These are phyloP conservation scores for Lentinula novae-zelandiae DNA, from an alignment of 1,284 basidiomycete genomes.

Conservation along the genomic window DNA sequence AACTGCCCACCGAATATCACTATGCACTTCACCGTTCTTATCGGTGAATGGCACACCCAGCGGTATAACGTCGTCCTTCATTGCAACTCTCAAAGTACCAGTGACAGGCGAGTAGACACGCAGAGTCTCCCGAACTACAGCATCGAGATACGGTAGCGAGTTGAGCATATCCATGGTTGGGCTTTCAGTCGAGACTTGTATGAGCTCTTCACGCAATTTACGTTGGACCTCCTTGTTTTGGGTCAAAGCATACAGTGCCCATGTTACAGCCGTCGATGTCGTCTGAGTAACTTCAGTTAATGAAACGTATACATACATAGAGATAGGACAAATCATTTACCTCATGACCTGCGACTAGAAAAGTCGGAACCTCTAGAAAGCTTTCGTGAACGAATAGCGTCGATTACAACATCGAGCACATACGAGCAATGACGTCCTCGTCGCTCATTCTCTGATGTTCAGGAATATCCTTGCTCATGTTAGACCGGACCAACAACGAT, in stretches of 20 bases:
- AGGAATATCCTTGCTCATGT: slow-evolving; percentile 55
- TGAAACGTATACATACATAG: too few relatives aligned
- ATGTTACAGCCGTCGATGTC: slow-evolving; percentile 26
- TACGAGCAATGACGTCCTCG: slow-evolving; percentile 72
- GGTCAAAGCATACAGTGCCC: slow-evolving; percentile 64
- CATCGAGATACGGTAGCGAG: slow-evolving; percentile 56
- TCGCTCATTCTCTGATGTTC: slow-evolving; percentile 63
- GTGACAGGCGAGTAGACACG: slow-evolving; percentile 61
- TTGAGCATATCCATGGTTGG: slow-evolving; percentile 61
- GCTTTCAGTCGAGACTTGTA: slow-evolving; percentile 40
- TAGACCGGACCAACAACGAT: slow-evolving; percentile 56
- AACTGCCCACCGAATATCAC: slow-evolving; percentile 25
- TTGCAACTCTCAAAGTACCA: slow-evolving; percentile 43
- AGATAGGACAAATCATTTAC: slow-evolving; percentile 50
- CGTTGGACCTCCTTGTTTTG: slow-evolving; percentile 52
- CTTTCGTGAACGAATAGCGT: too few relatives aligned
- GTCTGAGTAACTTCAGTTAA: too few relatives aligned
- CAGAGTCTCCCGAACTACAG: slow-evolving; percentile 66
- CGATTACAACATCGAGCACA: slow-evolving; percentile 24
- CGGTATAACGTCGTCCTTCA: slow-evolving; percentile 57
- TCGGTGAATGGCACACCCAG: slow-evolving; percentile 41
- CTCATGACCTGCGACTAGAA: slow-evolving; percentile 73
- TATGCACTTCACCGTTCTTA: slow-evolving; percentile 27
- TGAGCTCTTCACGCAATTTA: slow-evolving; percentile 68
- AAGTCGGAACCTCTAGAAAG: slow-evolving; percentile 51